A percentile compares a stretch with the other conserved stretches of the same genome.
Evolutionary conservation across 2,329 filamentous ascomycete genomes (phyloP).

Genomic region (Epichloe scottii): DNA sequence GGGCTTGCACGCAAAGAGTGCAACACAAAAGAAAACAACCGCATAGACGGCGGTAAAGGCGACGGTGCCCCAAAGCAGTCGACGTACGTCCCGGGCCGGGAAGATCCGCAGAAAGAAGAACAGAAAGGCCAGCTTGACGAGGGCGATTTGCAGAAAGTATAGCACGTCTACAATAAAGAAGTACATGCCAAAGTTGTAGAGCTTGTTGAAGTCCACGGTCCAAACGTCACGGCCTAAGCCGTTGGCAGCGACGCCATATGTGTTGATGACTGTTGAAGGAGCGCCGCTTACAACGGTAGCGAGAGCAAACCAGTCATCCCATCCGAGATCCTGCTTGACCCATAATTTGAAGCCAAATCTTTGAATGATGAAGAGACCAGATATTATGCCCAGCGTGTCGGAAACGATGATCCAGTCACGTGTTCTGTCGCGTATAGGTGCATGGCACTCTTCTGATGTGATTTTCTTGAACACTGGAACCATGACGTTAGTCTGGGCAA

Average conservation of each 20-base stretch:
- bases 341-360: conserved; percentile 19
- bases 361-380: conserved; percentile 20
- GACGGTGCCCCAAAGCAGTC: conserved; percentile 19
- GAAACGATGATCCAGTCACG: conserved; percentile 6
- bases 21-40: conserved; percentile 17
- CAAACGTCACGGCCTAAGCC: conserved; percentile 19
- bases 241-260: conserved; percentile 11
- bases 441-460: conserved; percentile 7
- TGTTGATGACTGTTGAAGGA: conserved; percentile 12
- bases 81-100: conserved; percentile 15
- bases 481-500: too few species aligned
- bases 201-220: conserved; percentile 9
- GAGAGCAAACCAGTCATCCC: conserved; percentile 16
- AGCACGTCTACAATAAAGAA: conserved; percentile 22
- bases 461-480: conserved; percentile 4
- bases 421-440: conserved; percentile 6
- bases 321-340: conserved; percentile 15
- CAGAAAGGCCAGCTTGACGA: conserved; percentile 27
- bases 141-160: conserved; percentile 15
- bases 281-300: conserved; percentile 10
- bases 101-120: conserved; percentile 30
- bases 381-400: conserved; percentile 15
- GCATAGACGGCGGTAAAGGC: conserved; percentile 17
- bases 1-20: conserved; percentile 24
- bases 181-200: conserved; percentile 12